Evolutionary conservation across 129 eudicot species (phyloP).

Genomic region (Apium graveolens): DNA sequence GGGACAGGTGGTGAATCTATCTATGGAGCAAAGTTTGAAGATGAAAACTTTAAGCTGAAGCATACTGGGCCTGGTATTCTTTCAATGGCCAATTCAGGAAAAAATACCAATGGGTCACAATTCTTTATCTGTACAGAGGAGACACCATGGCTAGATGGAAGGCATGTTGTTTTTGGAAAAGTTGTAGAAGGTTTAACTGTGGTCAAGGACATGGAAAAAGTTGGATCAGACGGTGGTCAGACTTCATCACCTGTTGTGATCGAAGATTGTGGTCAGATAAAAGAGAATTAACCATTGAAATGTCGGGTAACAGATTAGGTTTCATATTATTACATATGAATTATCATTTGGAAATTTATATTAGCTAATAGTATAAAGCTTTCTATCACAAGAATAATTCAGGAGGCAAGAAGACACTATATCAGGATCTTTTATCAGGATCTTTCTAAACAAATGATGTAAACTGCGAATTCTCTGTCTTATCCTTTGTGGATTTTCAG

Average conservation of each 20-base stretch:
- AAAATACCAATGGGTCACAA: conserved; percentile 78
- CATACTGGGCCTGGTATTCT: conserved; percentile 66
- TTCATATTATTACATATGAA: neutral
- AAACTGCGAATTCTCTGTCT: neutral
- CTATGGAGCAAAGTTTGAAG: conserved; percentile 70
- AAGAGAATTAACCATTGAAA: conserved; percentile 21
- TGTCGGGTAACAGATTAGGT: neutral
- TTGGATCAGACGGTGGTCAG: conserved; percentile 47
- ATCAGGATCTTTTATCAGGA: neutral
- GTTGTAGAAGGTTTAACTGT: conserved; percentile 74
- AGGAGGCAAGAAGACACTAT: neutral
- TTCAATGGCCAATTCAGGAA: conserved; percentile 93
- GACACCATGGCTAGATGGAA: conserved; percentile 87
- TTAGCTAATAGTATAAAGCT: neutral
- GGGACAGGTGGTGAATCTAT: conserved; percentile 94
- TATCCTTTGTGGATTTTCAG: neutral
- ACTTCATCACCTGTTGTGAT: conserved; percentile 44
- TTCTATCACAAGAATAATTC: neutral
- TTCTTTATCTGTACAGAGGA: conserved; percentile 65
- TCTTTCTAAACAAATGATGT: neutral
- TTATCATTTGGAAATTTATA: neutral
- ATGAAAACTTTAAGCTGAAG: conserved; percentile 73
- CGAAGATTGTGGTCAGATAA: conserved; percentile 74
- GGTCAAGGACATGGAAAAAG: conserved; percentile 67
- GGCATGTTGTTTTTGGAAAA: conserved; percentile 87